Conservation (phyloP, 805 yeast species). For the Kuraishia capsulata region DNA sequence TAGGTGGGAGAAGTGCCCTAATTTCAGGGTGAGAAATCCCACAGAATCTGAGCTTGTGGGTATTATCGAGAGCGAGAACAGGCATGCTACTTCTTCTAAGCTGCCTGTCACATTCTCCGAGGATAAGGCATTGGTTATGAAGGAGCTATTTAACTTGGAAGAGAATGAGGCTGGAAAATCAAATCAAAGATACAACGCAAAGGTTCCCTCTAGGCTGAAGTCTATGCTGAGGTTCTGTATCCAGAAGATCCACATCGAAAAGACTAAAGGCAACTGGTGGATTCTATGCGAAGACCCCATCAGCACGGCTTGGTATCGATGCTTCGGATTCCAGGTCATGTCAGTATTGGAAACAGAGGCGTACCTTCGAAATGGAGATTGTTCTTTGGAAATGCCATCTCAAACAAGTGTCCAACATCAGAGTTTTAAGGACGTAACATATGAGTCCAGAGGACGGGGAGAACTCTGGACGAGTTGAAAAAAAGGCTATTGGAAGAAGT, state of each 20-base stretch:
- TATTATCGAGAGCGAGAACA: background rate
- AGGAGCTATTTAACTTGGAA: background rate
- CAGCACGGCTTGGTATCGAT: slow-evolving; percentile 41
- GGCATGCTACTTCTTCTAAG: background rate
- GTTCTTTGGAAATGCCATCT: slow-evolving; percentile 10
- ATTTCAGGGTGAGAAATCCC: slow-evolving; percentile 37
- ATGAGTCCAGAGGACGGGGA: slow-evolving; percentile 56
- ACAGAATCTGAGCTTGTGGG: slow-evolving; percentile 13
- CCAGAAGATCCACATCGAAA: slow-evolving; percentile 37
- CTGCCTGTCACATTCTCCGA: slow-evolving; percentile 1
- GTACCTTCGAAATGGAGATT: background rate
- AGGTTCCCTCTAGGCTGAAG: slow-evolving; percentile 44
- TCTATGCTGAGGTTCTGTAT: slow-evolving; percentile 50
- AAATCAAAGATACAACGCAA: slow-evolving; percentile 18
- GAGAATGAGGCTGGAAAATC: slow-evolving; percentile 3
- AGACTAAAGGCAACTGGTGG: slow-evolving; percentile 36
- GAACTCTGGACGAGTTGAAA: slow-evolving; percentile 47
- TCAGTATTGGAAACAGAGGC: slow-evolving; percentile 18
- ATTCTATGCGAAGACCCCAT: slow-evolving; percentile 54
- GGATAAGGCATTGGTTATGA: slow-evolving; percentile 1
- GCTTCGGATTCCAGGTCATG: slow-evolving; percentile 45
- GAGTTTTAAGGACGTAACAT: slow-evolving; percentile 35
- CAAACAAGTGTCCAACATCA: slow-evolving; percentile 25
- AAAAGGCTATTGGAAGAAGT: background rate
- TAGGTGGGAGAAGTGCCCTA: slow-evolving; percentile 36